Percentiles rank a stretch among this genome's conserved stretches.
phyloP scores from a whole-genome alignment of 1,139 yeast species.

The Yamadazyma siamensis region DNA sequence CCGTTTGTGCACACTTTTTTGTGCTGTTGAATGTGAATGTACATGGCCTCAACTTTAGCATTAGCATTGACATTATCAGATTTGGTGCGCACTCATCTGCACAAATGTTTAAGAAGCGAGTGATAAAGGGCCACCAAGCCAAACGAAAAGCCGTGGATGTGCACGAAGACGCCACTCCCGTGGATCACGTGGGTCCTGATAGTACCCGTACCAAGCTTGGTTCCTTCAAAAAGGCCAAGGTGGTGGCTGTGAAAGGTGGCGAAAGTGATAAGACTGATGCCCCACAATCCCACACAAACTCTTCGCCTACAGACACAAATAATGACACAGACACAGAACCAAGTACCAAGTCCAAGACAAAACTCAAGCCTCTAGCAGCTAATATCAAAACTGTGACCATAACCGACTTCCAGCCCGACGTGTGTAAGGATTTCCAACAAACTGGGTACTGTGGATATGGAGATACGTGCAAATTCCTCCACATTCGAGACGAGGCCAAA shows the following conservation, averaged over 20 bases:
- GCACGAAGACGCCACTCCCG: slow-evolving; percentile 1
- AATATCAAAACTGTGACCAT: slow-evolving; percentile 68
- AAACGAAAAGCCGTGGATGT: slow-evolving; percentile 14
- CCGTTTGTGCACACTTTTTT: too few relatives aligned
- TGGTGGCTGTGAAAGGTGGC: too few relatives aligned
- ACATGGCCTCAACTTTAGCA: too few relatives aligned
- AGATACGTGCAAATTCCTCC: slow-evolving; percentile 94
- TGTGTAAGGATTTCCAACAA: slow-evolving; percentile 87
- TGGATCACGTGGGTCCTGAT: not conserved
- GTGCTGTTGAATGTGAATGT: too few relatives aligned
- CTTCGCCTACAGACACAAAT: too few relatives aligned
- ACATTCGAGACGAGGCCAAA: slow-evolving; percentile 81
- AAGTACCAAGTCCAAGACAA: slow-evolving; percentile 3
- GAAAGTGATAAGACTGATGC: too few relatives aligned
- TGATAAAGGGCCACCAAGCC: slow-evolving; percentile 17
- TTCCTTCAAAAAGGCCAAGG: too few relatives aligned
- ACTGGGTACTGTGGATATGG: slow-evolving; percentile 98
- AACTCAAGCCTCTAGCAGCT: slow-evolving; percentile 32
- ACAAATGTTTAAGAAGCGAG: slow-evolving; percentile 40
- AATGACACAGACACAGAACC: too few relatives aligned
- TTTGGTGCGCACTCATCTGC: too few relatives aligned
- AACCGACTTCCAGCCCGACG: slow-evolving; percentile 91
- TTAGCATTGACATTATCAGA: too few relatives aligned
- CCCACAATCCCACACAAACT: too few relatives aligned
- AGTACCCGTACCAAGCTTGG: too few relatives aligned